Evolutionary conservation across 2,329 filamentous ascomycete genomes (phyloP).

Genomic region (Coleophoma eucalyptorum): DNA sequence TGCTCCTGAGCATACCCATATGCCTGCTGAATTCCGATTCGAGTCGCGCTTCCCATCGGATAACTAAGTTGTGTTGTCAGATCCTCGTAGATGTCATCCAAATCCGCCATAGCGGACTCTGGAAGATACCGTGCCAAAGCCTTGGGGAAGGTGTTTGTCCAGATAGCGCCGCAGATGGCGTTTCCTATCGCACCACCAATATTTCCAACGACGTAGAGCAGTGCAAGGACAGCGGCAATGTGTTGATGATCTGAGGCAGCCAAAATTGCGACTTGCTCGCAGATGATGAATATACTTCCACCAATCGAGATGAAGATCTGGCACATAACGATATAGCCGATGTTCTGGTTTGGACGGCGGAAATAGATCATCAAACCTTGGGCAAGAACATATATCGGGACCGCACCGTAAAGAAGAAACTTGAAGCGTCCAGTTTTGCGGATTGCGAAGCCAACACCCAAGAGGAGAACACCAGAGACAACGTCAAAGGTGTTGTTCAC

Average conservation of each 20-base stretch:
- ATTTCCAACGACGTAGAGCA: conserved; percentile 56
- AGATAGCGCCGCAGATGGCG: conserved; percentile 60
- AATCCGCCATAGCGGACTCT: conserved; percentile 27
- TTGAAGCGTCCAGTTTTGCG: conserved; percentile 20
- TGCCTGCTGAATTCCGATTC: conserved; percentile 51
- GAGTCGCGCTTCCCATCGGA: conserved; percentile 36
- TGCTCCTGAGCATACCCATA: conserved; percentile 49
- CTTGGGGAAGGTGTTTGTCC: conserved; percentile 55
- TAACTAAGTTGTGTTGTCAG: conserved; percentile 48
- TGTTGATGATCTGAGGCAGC: conserved; percentile 53
- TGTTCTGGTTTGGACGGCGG: conserved; percentile 45
- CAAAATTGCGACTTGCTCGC: conserved; percentile 55
- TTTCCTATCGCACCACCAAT: conserved; percentile 57
- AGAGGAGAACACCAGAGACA: conserved; percentile 50
- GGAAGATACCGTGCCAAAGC: conserved; percentile 51
- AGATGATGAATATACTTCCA: conserved; percentile 53
- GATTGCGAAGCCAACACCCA: conserved; percentile 46
- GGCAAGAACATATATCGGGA: conserved; percentile 36
- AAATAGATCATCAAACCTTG: conserved; percentile 55
- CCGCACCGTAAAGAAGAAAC: conserved; percentile 12
- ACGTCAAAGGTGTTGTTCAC: conserved; percentile 40
- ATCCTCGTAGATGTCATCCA: conserved; percentile 47
- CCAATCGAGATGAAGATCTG: conserved; percentile 56
- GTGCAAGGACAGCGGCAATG: conserved; percentile 54
- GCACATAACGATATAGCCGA: conserved; percentile 53